Conservation (phyloP, 352 stramenopile genomes). For the Pythium dissotocum region DNA sequence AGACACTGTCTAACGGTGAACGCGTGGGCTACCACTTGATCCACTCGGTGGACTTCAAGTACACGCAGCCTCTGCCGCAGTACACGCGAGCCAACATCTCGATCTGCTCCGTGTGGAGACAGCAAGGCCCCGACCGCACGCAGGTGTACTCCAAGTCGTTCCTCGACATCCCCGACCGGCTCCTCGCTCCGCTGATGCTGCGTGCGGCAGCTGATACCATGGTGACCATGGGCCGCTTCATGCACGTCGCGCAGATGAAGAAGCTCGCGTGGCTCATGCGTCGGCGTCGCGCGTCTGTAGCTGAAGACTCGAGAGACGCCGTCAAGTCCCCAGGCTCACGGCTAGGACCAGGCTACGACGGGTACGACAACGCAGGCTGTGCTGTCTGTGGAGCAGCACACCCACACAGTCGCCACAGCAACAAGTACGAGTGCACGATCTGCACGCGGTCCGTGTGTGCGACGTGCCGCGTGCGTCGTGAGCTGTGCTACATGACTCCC, state of each 20-base stretch:
- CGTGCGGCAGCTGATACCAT: slow-evolving; percentile 41
- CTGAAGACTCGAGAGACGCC: not conserved
- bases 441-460: slow-evolving; percentile 23
- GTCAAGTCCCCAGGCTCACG: not conserved
- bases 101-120: slow-evolving; percentile 54
- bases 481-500: slow-evolving; percentile 14
- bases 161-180: slow-evolving; percentile 41
- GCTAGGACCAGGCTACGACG: slow-evolving; percentile 1
- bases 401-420: not conserved
- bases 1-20: slow-evolving; percentile 43
- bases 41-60: slow-evolving; percentile 69
- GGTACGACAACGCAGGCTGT: slow-evolving; percentile 1
- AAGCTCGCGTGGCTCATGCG: slow-evolving; percentile 62
- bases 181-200: slow-evolving; percentile 41
- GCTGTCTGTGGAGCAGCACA: not conserved
- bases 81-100: slow-evolving; percentile 62
- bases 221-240: slow-evolving; percentile 32
- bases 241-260: slow-evolving; percentile 65
- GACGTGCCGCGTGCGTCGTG: slow-evolving; percentile 24
- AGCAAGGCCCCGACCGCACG: slow-evolving; percentile 27
- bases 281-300: slow-evolving; percentile 12
- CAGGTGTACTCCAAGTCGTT: slow-evolving; percentile 48
- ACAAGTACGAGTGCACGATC: slow-evolving; percentile 21
- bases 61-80: slow-evolving; percentile 40
- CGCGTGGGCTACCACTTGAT: slow-evolving; percentile 58